Base-by-base conservation (phyloP, 148 eudicot genomes). In the Rhododendron molle region DNA sequence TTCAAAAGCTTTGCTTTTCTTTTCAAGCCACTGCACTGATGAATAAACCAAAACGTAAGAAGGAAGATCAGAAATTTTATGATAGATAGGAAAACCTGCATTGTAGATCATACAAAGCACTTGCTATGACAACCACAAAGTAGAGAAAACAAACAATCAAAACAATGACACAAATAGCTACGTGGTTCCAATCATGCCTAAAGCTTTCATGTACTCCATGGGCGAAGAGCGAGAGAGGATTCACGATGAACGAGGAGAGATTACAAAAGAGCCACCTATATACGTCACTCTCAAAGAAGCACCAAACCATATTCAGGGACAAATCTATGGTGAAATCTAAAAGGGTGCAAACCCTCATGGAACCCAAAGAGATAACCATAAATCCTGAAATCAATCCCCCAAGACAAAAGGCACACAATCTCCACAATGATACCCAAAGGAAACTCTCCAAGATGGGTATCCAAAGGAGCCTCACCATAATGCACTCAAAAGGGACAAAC, bases 11-110 rank as follows among this genome's bases (percentile, higher is more conserved):
- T 91, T 89, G 88, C 96, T 95, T 88, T 91, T 95, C 89, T 88
- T 92, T 87, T 95, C 99, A 84, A 96, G 92, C 98, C 98, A 96
- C 92, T 95, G 95, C 90, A 95, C 99, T 96, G 94, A 86, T 91
- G 89, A 50, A 85, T 56, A 65, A 92, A 85, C 73, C 84, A 81
- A 83, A 89, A 86, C 84, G 76, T 86, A 85, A 81, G 88, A 71
- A 86, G 21, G 56, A 77, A 83, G 47, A 71, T 11, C 23, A 67
- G 11, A 77, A 73, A 44, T 46, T 28, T 83, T 71, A 36, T 26
- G 3, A 47, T 26, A 60, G 4, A 69, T 28, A 47, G 72, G 3
- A 36, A 26, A 44, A 46, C 36, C 6, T 14, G 40, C 11, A 14
- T 79, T 49, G 60, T 26, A 50, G 49, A 78, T 23, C 81, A 78